Evolutionary conservation across 202 grass and related monocot species (phyloP).

Genomic region (Setaria italica): DNA sequence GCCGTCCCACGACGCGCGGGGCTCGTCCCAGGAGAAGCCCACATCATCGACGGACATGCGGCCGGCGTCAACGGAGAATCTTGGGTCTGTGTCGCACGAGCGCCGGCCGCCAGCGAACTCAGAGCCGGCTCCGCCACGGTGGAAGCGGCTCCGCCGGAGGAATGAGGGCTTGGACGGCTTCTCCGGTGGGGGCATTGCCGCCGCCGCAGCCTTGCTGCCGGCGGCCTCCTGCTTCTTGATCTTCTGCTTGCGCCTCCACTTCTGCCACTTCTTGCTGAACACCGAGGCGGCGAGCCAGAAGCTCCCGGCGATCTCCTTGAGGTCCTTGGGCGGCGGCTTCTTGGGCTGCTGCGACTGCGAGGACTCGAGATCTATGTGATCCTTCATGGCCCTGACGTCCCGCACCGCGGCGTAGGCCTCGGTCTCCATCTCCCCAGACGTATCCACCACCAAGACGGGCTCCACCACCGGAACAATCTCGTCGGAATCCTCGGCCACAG

Average conservation of each 20-base stretch:
- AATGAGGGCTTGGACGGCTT: conserved; percentile 57
- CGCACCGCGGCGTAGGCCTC: conserved; percentile 25
- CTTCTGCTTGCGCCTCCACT: conserved; percentile 93
- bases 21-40: conserved; percentile 78
- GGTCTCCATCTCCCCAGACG: conserved; percentile 67
- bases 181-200: conserved; percentile 51
- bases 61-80: conserved; percentile 87
- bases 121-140: conserved; percentile 56
- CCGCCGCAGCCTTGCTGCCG: conserved; percentile 55
- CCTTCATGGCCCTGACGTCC: conserved; percentile 81
- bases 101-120: conserved; percentile 73
- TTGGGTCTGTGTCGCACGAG: conserved; percentile 93
- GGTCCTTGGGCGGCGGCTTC: conserved; percentile 71
- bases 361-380: conserved; percentile 95
- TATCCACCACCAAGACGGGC: conserved; percentile 52
- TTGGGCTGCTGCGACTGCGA: conserved; percentile 51
- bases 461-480: conserved; percentile 65
- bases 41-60: conserved; percentile 88
- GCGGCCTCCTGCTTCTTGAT: conserved; percentile 76
- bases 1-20: conserved; percentile 94
- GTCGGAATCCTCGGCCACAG: conserved; percentile 48
- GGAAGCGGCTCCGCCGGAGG: conserved; percentile 49
- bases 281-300: conserved; percentile 98
- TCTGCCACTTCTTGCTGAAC: conserved; percentile 99
- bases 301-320: conserved; percentile 95